These are phyloP conservation scores for Emergomyces africanus DNA, from an alignment of 2,329 filamentous ascomycete genomes.

Conservation along the genomic window DNA sequence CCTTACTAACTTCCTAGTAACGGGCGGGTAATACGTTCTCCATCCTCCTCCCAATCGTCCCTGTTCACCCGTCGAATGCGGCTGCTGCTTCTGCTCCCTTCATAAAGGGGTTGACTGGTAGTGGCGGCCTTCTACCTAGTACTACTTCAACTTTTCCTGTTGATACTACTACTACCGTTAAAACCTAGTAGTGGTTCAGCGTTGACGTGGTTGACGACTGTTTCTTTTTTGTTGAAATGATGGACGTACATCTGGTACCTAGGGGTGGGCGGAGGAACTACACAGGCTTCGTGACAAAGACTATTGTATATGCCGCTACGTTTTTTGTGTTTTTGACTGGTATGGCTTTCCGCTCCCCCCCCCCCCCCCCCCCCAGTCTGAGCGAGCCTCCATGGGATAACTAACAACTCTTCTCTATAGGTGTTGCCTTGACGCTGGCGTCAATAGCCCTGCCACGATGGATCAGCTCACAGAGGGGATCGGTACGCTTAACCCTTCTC, in stretches of 20 bases:
- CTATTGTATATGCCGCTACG: constrained; percentile 34
- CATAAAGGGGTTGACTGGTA: background rate
- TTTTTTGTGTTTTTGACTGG: constrained; percentile 33
- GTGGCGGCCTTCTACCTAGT: background rate
- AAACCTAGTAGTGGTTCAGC: background rate
- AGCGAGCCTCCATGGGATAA: no score
- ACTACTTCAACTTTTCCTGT: background rate
- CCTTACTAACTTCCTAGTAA: background rate
- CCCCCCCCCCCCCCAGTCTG: no score
- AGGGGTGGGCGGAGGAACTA: constrained; percentile 32
- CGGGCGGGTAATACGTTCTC: background rate
- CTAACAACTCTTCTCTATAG: constrained; percentile 14
- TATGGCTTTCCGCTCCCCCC: constrained; percentile 13
- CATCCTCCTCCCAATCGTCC: background rate
- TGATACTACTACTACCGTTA: background rate
- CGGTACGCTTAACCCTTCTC: constrained; percentile 18
- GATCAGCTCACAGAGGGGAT: constrained; percentile 35
- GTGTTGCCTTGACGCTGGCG: constrained; percentile 32
- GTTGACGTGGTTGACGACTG: background rate
- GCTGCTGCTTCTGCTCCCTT: background rate
- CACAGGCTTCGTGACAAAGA: constrained; percentile 36
- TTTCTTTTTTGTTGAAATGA: constrained; percentile 8
- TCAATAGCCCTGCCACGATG: constrained; percentile 37
- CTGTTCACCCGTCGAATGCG: background rate
- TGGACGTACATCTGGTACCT: constrained; percentile 34